These are phyloP conservation scores for Royoungia palumana DNA, from an alignment of 768 basidiomycete species.

Conservation along the genomic window DNA sequence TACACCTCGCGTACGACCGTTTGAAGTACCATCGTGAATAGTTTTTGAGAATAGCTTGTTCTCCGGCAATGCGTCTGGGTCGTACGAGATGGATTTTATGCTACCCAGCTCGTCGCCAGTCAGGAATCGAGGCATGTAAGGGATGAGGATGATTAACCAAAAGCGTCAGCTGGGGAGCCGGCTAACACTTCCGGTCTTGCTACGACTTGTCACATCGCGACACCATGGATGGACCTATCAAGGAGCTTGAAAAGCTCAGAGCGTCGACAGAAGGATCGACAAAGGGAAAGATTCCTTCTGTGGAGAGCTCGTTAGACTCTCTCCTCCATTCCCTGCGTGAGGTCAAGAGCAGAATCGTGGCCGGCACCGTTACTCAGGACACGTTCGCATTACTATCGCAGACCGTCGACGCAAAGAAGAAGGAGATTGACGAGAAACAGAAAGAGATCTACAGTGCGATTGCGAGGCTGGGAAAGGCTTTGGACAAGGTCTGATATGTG, in stretches of 20 bases:
- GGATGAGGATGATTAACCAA: neutral
- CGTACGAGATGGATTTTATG: constrained; percentile 58
- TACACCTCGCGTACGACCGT: constrained; percentile 36
- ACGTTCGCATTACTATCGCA: constrained; percentile 50
- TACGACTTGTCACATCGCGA: neutral
- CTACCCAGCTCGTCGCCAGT: constrained; percentile 77
- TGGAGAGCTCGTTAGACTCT: constrained; percentile 59
- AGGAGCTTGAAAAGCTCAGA: constrained; percentile 78
- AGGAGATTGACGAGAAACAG: constrained; percentile 81
- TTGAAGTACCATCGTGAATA: constrained; percentile 30
- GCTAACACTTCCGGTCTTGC: neutral
- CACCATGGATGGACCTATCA: constrained; percentile 69
- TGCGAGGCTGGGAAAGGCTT: constrained; percentile 73
- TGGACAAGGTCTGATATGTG: constrained; percentile 75
- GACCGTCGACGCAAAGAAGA: constrained; percentile 69
- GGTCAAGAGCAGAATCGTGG: constrained; percentile 50
- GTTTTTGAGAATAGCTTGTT: constrained; percentile 35
- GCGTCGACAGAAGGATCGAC: constrained; percentile 46
- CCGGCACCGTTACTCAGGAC: constrained; percentile 47
- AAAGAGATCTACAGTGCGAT: constrained; percentile 84
- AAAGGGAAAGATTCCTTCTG: constrained; percentile 53
- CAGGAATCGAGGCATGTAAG: constrained; percentile 62
- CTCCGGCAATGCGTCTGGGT: constrained; percentile 28
- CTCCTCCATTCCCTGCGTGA: constrained; percentile 57
- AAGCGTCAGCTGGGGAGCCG: neutral